phyloP scores from a whole-genome alignment of 176 grass and related monocot species.

The Phragmites australis region DNA sequence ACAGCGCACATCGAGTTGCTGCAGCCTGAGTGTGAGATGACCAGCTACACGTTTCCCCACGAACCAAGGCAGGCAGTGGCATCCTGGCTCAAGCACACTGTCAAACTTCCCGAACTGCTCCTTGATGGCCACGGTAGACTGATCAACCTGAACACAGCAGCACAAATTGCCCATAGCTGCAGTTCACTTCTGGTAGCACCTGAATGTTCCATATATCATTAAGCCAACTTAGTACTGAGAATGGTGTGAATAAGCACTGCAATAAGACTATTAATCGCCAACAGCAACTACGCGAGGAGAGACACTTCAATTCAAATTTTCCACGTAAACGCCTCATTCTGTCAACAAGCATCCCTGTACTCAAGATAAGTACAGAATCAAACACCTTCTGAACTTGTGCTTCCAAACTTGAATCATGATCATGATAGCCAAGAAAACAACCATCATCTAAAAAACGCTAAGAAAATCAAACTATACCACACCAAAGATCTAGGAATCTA shows the following conservation, averaged over 20 bases:
- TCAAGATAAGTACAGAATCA: not conserved
- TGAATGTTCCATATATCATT: slow-evolving; percentile 34
- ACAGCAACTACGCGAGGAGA: not conserved
- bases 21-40: slow-evolving; percentile 67
- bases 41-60: slow-evolving; percentile 47
- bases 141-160: slow-evolving; percentile 68
- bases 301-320: not conserved
- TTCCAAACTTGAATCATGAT: not conserved
- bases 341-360: not conserved
- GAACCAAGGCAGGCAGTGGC: slow-evolving; percentile 63
- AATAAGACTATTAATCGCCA: slow-evolving; percentile 6
- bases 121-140: slow-evolving; percentile 60
- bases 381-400: not conserved
- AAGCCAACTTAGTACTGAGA: slow-evolving; percentile 10
- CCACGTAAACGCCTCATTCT: not conserved
- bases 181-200: slow-evolving; percentile 23
- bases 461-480: not conserved
- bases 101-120: slow-evolving; percentile 70
- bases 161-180: slow-evolving; percentile 62
- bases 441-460: no score
- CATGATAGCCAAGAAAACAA: not conserved
- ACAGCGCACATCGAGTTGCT: slow-evolving; percentile 76
- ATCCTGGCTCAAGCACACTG: slow-evolving; percentile 58
- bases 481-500: not conserved
- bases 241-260: not conserved